Base-by-base conservation (phyloP, 768 basidiomycete genomes). In the Pisolithus sp. region DNA sequence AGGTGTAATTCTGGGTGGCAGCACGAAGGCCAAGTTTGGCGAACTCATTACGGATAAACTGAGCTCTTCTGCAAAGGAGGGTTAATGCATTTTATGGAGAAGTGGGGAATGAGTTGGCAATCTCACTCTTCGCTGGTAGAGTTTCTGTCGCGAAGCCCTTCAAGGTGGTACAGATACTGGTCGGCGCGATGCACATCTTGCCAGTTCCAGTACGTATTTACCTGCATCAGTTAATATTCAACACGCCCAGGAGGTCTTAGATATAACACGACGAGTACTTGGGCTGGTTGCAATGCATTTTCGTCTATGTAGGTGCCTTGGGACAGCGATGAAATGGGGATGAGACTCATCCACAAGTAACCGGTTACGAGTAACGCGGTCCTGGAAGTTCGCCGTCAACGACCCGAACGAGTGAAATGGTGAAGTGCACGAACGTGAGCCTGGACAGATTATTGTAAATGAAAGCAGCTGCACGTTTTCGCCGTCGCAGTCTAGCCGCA, bases 181-280 rank as follows among this genome's bases (percentile, higher is more conserved):
- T 99, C 96, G 9, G 96, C 93, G 41, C 72, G 71, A 57, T 89
- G 85, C 6, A 98, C 96, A 46, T 98, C 86, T 46, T 72, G 80
- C 96, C 95, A 97, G 59, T 80, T 79, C 85, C 89, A 97, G 63
- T 93, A 83, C 10, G 89, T 92, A 51, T 83, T 89, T 20, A 96
- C 94, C 93, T 97, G 28, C 50, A 30, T 23, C 15, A 42, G 34
- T 37, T 31, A 47, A 21, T 31, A 45, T 17, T 67, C n/a, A 56
- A 48, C 36, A 18, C 3, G 24, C 2, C 26, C 7, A 9, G 24
- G n/a, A 4, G 0, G n/a, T 26, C 10, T 0, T 23, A 23, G 41
- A 20, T 41, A 52, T 7, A 31, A 38, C 9, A 54, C 49, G 60
- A 17, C 5, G 38, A 62, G 46, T 59, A 94, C 94, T 74, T 95